These are phyloP conservation scores for Pleurotus djamor DNA, from an alignment of 768 basidiomycete species.

Conservation along the genomic window DNA sequence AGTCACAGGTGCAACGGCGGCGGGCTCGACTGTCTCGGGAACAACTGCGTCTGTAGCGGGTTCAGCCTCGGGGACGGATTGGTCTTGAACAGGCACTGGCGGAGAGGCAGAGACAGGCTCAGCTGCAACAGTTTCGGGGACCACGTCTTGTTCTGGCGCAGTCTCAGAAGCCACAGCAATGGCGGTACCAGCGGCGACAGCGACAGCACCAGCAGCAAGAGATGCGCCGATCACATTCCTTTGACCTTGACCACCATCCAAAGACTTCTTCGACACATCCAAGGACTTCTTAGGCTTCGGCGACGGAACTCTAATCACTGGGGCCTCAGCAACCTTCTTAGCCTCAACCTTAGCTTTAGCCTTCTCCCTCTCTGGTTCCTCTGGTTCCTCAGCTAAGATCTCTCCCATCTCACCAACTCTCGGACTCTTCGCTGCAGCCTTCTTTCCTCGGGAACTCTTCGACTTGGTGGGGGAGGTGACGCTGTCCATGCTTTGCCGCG, in stretches of 20 bases:
- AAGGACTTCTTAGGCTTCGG: conserved; percentile 25
- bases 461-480: conserved; percentile 23
- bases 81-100: neutral
- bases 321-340: conserved; percentile 15
- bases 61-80: neutral
- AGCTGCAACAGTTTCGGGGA: neutral
- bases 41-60: neutral
- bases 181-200: neutral
- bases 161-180: neutral
- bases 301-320: conserved; percentile 19
- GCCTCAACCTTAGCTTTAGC: conserved; percentile 10
- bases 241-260: neutral
- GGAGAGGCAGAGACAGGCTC: conserved; percentile 2
- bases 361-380: conserved; percentile 19
- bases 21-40: too few relatives aligned
- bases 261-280: conserved; percentile 14
- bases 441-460: conserved; percentile 32
- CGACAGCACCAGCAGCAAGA: conserved; percentile 16
- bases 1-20: too few relatives aligned
- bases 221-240: conserved; percentile 11
- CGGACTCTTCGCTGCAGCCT: conserved; percentile 21
- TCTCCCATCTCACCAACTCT: conserved; percentile 74
- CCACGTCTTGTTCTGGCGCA: neutral
- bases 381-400: conserved; percentile 53
- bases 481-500: conserved; percentile 10